Evolutionary conservation across 108 stramenopile genomes (phyloP).

Genomic region (Tribonema minus): DNA sequence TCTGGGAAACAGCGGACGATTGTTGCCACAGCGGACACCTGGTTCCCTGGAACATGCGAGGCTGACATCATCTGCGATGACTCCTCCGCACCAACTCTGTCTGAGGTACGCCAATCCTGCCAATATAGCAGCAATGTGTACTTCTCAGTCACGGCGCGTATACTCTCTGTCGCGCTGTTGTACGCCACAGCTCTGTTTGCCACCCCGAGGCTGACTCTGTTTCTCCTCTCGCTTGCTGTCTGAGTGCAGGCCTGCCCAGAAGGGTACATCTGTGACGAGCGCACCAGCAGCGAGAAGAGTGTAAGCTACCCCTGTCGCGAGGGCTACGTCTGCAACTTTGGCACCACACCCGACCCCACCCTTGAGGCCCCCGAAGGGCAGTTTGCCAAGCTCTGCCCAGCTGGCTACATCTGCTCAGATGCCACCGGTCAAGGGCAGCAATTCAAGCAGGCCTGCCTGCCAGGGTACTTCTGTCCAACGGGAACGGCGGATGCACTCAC

Average conservation of each 20-base stretch:
- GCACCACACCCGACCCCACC: constrained; percentile 70
- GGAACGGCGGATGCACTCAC: constrained; percentile 62
- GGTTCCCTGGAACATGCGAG: constrained; percentile 78
- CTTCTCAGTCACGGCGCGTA: too few species aligned
- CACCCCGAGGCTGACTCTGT: too few species aligned
- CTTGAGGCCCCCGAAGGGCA: constrained; percentile 65
- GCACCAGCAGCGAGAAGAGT: constrained; percentile 54
- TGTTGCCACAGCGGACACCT: too few species aligned
- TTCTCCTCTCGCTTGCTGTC: constrained; percentile 10
- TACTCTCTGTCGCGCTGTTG: too few species aligned
- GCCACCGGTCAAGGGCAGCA: constrained; percentile 61
- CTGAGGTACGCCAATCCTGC: too few species aligned
- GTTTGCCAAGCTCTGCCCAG: constrained; percentile 63
- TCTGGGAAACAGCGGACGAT: too few species aligned
- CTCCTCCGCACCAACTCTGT: too few species aligned
- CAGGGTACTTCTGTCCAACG: constrained; percentile 70
- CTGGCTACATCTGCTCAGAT: constrained; percentile 63
- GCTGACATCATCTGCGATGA: constrained; percentile 76
- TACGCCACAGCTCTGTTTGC: too few species aligned
- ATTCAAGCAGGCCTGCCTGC: constrained; percentile 53
- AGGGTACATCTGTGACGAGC: constrained; percentile 74
- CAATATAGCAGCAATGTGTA: too few species aligned
- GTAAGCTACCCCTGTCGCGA: constrained; percentile 60
- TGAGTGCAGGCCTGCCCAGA: constrained; percentile 68
- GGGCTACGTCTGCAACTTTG: constrained; percentile 73